Evolutionary conservation across 2,329 filamentous ascomycete species (phyloP), one percentile per base, ranked within the genome.

Genomic region (Hypocreales sp.): DNA sequence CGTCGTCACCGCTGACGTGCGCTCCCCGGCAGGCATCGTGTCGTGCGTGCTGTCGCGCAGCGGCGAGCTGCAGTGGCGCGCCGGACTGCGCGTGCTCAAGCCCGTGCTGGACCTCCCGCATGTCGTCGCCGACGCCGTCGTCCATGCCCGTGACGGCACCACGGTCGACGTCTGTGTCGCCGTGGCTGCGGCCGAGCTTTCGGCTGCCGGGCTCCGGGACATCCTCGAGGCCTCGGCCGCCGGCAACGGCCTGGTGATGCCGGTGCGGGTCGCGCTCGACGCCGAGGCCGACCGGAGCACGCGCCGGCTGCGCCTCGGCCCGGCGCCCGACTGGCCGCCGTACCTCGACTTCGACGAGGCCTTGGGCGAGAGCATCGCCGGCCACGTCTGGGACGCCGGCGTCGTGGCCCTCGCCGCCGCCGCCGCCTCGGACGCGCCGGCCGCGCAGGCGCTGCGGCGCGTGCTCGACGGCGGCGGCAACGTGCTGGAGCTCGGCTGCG

Each of bases 351-450:
- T 71, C 5, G 60, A 65, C 28, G 68, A 72, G 33, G 64, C 70
- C 28, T 58, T 72, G 8, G 67, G 65, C 10, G 66, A 72, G 45
- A 70, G 64, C 39, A 71, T 72, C 29, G 66, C 67, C 1, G 58
- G 67, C 3, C 67, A 72, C 33, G 52, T 72, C 5, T 72, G 67
- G 67, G 67, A 72, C 28, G 66, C 58, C 2, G 67, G 67, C 1
- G 47, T 71, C 8, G 49, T 64, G 5, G 56, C 60, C 1, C 37
- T 52, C 12, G 48, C 47, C 15, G 45, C 44, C 22, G 38, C 55
- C 16, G 45, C 42, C 5, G 40, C 42, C 4, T 43, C 44, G 21
- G 37, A 38, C 5, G 37, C 40, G 7, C 31, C 30, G 24, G 46
- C 44, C 28, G 41, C 58, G 30, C 41, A 34, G 4, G 34, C 41